These are phyloP conservation scores for Saccharum hybrid DNA, from an alignment of 202 grass and related monocot species.

Conservation along the genomic window DNA sequence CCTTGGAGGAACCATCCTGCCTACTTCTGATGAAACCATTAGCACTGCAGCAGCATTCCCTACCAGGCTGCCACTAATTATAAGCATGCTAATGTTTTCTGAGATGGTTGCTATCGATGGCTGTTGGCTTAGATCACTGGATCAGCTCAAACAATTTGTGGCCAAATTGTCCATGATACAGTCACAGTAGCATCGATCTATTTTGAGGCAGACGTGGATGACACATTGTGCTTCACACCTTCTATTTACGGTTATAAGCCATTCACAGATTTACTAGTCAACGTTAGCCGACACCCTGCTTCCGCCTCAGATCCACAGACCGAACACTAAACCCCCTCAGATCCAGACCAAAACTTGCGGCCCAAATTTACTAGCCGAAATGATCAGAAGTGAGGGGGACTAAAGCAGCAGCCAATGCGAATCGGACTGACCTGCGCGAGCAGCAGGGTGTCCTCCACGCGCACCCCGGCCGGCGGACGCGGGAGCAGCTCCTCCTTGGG, in stretches of 20 bases:
- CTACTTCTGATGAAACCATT: not conserved
- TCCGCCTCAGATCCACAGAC: conserved; percentile 42
- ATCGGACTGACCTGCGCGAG: conserved; percentile 56
- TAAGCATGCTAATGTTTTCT: not conserved
- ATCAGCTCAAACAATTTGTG: conserved; percentile 14
- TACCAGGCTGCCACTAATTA: not conserved
- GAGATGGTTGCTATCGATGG: not conserved
- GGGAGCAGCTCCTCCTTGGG: conserved; percentile 64
- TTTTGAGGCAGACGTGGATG: not conserved
- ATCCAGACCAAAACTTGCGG: conserved; percentile 23
- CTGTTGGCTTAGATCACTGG: conserved; percentile 5
- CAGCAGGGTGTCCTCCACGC: conserved; percentile 57
- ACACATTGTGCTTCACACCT: not conserved
- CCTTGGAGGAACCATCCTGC: not conserved
- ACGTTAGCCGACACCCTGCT: conserved; percentile 19
- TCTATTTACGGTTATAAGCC: not conserved
- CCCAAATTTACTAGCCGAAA: not conserved
- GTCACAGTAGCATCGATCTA: not conserved
- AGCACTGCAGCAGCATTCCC: not conserved
- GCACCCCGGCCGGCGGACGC: conserved; percentile 48
- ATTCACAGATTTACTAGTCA: conserved; percentile 21
- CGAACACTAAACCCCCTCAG: conserved; percentile 23
- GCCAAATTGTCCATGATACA: not conserved
- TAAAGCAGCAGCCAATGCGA: not conserved
- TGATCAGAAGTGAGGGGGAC: not conserved